A percentile compares a stretch with the other conserved stretches of the same genome.
Conservation (phyloP, 129 eudicot genomes). For the Logfia minima region DNA sequence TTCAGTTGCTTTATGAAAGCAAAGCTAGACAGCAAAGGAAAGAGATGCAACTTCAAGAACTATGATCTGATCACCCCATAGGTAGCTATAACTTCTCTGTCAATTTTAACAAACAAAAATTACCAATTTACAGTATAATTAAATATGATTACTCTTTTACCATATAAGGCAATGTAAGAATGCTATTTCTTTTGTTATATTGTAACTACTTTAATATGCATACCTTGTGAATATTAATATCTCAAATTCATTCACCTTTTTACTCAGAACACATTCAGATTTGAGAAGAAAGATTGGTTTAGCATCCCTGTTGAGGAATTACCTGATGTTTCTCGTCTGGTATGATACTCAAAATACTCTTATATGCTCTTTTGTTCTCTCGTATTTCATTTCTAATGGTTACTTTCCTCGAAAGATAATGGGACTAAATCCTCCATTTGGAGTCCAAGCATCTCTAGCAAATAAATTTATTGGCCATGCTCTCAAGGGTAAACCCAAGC, state of each 20-base stretch:
- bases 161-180: neutral
- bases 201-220: neutral
- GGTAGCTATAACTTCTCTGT: constrained; percentile 32
- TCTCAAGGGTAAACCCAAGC: constrained; percentile 56
- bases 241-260: constrained; percentile 5
- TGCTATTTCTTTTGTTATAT: neutral
- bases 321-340: constrained; percentile 51
- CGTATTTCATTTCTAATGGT: neutral
- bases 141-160: neutral
- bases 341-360: constrained; percentile 16
- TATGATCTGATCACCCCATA: constrained; percentile 48
- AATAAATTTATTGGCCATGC: constrained; percentile 57
- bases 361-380: constrained; percentile 12
- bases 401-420: constrained; percentile 40
- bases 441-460: constrained; percentile 46
- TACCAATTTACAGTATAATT: no score
- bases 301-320: constrained; percentile 34
- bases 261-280: constrained; percentile 43
- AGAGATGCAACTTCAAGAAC: constrained; percentile 53
- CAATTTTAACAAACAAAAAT: neutral
- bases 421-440: constrained; percentile 77
- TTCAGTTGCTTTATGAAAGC: constrained; percentile 57
- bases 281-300: constrained; percentile 59
- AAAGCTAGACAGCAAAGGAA: constrained; percentile 50
- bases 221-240: neutral